A percentile compares a stretch with the other conserved stretches of the same genome.
These are phyloP conservation scores for Pythium apleroticum DNA, from an alignment of 352 stramenopile species.

Conservation along the genomic window DNA sequence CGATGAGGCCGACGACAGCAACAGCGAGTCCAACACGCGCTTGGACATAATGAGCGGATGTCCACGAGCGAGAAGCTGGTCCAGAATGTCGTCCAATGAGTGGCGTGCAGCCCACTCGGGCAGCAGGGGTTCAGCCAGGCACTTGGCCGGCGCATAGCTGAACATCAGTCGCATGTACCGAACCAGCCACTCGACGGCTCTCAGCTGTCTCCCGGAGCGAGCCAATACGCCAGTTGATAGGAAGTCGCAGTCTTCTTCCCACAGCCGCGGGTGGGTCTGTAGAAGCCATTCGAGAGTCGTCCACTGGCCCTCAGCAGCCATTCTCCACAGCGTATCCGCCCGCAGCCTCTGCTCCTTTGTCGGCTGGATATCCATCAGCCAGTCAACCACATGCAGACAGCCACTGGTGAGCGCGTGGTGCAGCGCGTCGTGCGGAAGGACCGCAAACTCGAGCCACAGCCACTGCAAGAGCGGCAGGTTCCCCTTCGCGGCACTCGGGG, in stretches of 20 bases:
- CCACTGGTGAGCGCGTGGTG: background rate
- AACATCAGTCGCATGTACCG: constrained; percentile 6
- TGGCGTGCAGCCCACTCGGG: constrained; percentile 8
- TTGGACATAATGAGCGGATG: background rate
- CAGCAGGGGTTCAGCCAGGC: background rate
- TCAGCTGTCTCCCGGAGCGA: background rate
- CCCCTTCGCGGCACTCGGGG: background rate
- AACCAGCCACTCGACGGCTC: background rate
- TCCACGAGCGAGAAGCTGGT: background rate
- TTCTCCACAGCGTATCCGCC: background rate
- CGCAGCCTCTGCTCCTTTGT: background rate
- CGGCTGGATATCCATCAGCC: background rate
- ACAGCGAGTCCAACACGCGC: background rate
- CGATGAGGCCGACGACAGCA: background rate
- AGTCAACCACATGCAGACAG: background rate
- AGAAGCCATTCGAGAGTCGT: constrained; percentile 5
- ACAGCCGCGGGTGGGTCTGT: background rate
- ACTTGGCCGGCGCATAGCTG: background rate
- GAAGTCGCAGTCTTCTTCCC: background rate
- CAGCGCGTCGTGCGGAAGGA: background rate
- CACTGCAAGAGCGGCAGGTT: constrained; percentile 10
- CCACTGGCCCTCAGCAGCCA: constrained; percentile 6
- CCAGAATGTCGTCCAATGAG: constrained; percentile 8
- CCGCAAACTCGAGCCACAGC: constrained; percentile 3
- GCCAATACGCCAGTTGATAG: background rate